Base-by-base conservation (phyloP, 2,329 filamentous ascomycete species). In the Aspergillus versicolor region DNA sequence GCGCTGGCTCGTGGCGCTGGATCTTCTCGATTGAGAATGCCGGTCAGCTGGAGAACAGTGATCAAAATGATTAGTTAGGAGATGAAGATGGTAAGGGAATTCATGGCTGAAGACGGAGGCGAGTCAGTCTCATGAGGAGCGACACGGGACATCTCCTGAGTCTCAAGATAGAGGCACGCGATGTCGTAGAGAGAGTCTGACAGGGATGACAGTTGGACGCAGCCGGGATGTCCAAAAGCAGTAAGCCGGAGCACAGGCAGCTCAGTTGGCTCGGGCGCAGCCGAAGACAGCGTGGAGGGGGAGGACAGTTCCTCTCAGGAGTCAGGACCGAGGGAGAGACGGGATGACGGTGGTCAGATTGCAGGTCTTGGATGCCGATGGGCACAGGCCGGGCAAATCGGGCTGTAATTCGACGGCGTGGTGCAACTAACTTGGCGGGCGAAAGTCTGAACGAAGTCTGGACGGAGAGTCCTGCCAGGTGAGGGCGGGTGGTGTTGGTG, bases 191-290 rank as follows among this genome's bases (percentile, higher is more conserved):
- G 27, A 30, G 27, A 9, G 9, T 11, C 27, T 30, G 27, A 30
- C 27, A 30, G 9, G 46, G 37, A 49, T 37, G 41, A 27, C n/a
- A 22, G 27, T 30, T 11, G 27, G 27, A 30, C 9, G 27, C 9
- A 4, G 9, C 9, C 54, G 54, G 54, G 42, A 56, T 12, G n/a
- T 41, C 54, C 54, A 38, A 51, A 52, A 32, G 17, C 42, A 47
- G 54, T 45, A 56, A 51, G 17, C 54, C 54, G 54, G 19, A 11
- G 22, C 21, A 32, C 6, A 21, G 5, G 21, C 21, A 13, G 24
- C 41, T 24, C 30, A 4, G 32, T 52, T 47, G 32, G 54, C 32
- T 56, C 54, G 47, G 54, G 30, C 41, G 27, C 17, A 46, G 45
- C 52, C 37, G 52, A 44, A 38, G 19, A 17, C 17, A 21, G n/a